Base-by-base conservation (phyloP, 495 filamentous ascomycete genomes). In the Daldinia childiae region DNA sequence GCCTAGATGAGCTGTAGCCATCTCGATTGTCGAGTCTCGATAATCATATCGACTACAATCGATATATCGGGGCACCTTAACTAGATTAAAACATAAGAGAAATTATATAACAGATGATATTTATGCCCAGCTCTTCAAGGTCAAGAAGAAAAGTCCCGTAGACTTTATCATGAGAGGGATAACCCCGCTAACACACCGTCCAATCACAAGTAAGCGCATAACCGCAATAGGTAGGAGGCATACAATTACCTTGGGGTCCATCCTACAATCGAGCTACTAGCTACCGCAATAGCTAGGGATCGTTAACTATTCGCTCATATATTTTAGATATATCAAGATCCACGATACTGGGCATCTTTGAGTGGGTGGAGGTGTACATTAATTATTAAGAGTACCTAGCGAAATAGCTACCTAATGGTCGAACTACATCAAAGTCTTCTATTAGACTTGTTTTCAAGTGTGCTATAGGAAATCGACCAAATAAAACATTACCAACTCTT, bases 381-480 rank as follows among this genome's bases (percentile, higher is more conserved):
- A 66, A 50, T 34, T 62, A 68, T 66, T 66, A 73, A 67, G 30
- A 59, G 38, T 48, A 48, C 43, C 43, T 48, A 48, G 43, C 43
- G 45, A 38, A 54, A 48, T 54, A 62, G 50, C 56, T 62, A 43
- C 34, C 34, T 36, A 36, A 36, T 66, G 34, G 51, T 48, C 36
- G 64, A 64, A 61, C 29, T 57, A 72, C 58, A 72, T 68, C 43
- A 63, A 70, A 59, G 27, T 58, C 36, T 39, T 60, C 64, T 48
- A 48, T 48, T 55, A 64, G 45, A 60, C 55, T 14, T 15, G n/a
- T 64, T 60, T 48, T 61, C 54, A 68, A 61, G 64, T 63, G 54
- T 68, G 60, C 60, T 73, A 73, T 68, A 62, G 57, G 70, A 73
- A 73, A 69, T 62, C 65, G 14, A 69, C 50, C 70, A 61, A 61